Percentiles rank a stretch among this genome's conserved stretches.
phyloP scores from a whole-genome alignment of 2,329 filamentous ascomycete genomes.

The Cercospora sesami region DNA sequence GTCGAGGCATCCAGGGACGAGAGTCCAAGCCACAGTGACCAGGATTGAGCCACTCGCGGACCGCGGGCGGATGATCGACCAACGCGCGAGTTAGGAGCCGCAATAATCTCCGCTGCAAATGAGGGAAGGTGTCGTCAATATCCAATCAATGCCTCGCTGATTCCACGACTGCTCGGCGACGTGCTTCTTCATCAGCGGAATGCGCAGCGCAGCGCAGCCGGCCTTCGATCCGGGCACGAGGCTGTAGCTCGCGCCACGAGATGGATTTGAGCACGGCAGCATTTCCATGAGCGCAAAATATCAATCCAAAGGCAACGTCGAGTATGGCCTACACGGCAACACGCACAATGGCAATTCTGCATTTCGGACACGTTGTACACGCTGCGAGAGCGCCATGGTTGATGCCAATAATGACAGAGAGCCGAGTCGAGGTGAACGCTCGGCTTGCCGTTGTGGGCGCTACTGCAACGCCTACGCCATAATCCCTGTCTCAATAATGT shows the following conservation, averaged over 20 bases:
- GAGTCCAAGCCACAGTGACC: constrained; percentile 5
- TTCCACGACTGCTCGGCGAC: not conserved
- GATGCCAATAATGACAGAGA: not conserved
- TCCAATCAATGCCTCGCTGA: not conserved
- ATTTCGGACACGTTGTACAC: not conserved
- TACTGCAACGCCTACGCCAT: constrained; percentile 8
- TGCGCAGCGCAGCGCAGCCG: not conserved
- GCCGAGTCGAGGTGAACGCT: not conserved
- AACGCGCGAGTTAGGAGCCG: constrained; percentile 6
- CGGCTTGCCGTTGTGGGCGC: constrained; percentile 1
- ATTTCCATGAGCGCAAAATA: not conserved
- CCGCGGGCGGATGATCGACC: not conserved
- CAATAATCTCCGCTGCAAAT: constrained; percentile 16
- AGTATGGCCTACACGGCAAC: not conserved
- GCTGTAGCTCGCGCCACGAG: not conserved
- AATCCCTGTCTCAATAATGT: not conserved
- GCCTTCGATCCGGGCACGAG: not conserved
- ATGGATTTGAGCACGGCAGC: not conserved
- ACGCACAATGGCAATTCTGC: not conserved
- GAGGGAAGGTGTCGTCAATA: constrained; percentile 19
- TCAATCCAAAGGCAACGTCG: not conserved
- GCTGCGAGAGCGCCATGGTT: not conserved
- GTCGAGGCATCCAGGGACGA: not conserved
- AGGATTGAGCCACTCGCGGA: constrained; percentile 1
- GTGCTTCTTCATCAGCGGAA: not conserved